Base-by-base conservation (phyloP, 306 rosid genomes). In the Hylodesmum podocarpum region DNA sequence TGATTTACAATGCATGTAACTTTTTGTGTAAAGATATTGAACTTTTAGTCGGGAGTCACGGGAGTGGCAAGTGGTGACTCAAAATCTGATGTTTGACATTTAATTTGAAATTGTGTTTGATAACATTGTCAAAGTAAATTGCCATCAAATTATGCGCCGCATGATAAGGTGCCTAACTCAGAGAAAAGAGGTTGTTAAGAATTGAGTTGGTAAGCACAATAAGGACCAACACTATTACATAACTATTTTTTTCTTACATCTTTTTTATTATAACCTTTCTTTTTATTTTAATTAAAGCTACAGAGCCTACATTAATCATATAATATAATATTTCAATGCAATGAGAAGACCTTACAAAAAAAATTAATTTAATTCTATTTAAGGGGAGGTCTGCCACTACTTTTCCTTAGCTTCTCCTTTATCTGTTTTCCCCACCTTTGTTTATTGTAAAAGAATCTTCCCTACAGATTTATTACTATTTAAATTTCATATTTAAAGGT, bases 151-250 rank as follows among this genome's bases (percentile, higher is more conserved):
- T 34, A 47, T n/a, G 72, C 64, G 39, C 53, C 64, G 80, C 64
- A 75, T 63, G 12, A 66, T 37, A 50, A 76, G 73, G 73, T 8
- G 6, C 8, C 76, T 81, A 85, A 88, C 83, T 82, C 4, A 55
- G 25, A n/a, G 82, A 33, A 74, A 74, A 62, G 18, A 22, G 66
- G 70, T 70, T 15, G 73, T 70, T 78, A 75, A 50, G 6, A 39
- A 72, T 78, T 75, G 49, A 59, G 79, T 54, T 50, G 57, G 57
- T 6, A n/a, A n/a, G n/a, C n/a, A 47, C 10, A 47, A n/a, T 8
- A n/a, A 46, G 22, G 2, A 46, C 0, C 37, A 33, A 3, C n/a
- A n/a, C n/a, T n/a, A n/a, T n/a, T n/a, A n/a, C n/a, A n/a, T n/a
- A n/a, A n/a, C n/a, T n/a, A n/a, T n/a, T n/a, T n/a, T n/a, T n/a